A percentile compares a stretch with the other conserved stretches of the same genome.
phyloP scores from a whole-genome alignment of 2,329 filamentous ascomycete species.

The Leptographium galeiforme region DNA sequence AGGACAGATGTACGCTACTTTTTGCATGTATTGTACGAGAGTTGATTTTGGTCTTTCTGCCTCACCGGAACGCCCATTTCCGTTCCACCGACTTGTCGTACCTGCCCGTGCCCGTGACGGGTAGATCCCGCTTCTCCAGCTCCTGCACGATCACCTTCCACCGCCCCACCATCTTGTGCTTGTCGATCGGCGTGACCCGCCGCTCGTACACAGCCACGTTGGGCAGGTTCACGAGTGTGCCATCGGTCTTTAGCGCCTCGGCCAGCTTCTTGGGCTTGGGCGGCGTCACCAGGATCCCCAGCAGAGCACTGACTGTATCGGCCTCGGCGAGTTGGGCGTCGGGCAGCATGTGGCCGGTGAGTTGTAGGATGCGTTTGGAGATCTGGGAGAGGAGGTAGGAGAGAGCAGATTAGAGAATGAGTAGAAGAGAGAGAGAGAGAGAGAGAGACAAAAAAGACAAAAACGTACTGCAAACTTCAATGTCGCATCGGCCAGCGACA shows the following conservation, averaged over 20 bases:
- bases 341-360: conserved; percentile 63
- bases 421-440: conserved; percentile 2
- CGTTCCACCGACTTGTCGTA: conserved; percentile 11
- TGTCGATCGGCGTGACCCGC: conserved; percentile 57
- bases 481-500: conserved; percentile 40
- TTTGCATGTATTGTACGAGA: no score
- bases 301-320: conserved; percentile 37
- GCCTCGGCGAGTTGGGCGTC: conserved; percentile 53
- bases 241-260: conserved; percentile 37
- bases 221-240: conserved; percentile 36
- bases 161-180: conserved; percentile 41
- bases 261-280: conserved; percentile 50
- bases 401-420: no score
- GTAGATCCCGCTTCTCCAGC: conserved; percentile 16
- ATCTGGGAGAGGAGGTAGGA: conserved; percentile 36
- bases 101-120: conserved; percentile 16
- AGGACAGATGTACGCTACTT: no score
- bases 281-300: conserved; percentile 38
- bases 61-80: conserved; percentile 7
- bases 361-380: conserved; percentile 64
- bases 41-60: no score
- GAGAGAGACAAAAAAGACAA: conserved; percentile 3
- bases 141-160: conserved; percentile 24
- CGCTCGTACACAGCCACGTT: conserved; percentile 58
- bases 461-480: conserved; percentile 62